Conservation (phyloP, 169 alveolate genomes). For the Sarcocystis neurona region DNA sequence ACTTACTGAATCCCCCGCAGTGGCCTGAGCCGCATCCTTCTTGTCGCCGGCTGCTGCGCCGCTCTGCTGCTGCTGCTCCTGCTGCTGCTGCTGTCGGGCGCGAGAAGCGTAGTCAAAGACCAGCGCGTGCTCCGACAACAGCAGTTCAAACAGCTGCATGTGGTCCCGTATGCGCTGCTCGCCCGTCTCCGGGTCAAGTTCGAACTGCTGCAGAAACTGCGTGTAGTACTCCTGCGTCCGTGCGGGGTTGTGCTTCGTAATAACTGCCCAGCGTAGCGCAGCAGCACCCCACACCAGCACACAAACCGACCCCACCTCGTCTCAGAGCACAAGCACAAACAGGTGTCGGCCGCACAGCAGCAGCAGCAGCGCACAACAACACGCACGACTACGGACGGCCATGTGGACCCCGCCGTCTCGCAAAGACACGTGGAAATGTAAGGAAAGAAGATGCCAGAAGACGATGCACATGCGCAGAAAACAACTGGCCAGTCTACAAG, state of each 20-base stretch:
- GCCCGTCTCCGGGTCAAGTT: constrained; percentile 18
- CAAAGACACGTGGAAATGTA: no score
- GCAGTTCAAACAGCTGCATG: constrained; percentile 37
- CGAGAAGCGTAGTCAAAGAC: constrained; percentile 8
- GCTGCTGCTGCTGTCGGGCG: constrained; percentile 18
- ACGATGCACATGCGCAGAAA: no score
- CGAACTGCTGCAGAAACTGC: constrained; percentile 23
- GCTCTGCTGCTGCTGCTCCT: not conserved
- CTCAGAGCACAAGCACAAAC: no score
- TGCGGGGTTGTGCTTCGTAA: constrained; percentile 11
- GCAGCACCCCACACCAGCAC: constrained; percentile 20
- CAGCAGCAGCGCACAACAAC: no score
- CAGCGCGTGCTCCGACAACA: constrained; percentile 31
- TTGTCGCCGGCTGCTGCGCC: not conserved
- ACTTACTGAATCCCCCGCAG: no score
- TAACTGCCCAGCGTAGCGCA: constrained; percentile 30
- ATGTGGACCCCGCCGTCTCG: no score
- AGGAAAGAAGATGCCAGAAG: no score
- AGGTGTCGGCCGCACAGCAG: no score
- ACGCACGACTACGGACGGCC: no score
- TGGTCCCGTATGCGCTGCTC: constrained; percentile 33
- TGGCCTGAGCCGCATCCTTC: not conserved
- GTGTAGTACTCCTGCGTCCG: constrained; percentile 38
- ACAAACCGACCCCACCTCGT: no score
- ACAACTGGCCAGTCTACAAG: no score